Evolutionary conservation across 2,329 filamentous ascomycete genomes (phyloP), one percentile per base, ranked within the genome.

Genomic region (Diaporthe sp.): DNA sequence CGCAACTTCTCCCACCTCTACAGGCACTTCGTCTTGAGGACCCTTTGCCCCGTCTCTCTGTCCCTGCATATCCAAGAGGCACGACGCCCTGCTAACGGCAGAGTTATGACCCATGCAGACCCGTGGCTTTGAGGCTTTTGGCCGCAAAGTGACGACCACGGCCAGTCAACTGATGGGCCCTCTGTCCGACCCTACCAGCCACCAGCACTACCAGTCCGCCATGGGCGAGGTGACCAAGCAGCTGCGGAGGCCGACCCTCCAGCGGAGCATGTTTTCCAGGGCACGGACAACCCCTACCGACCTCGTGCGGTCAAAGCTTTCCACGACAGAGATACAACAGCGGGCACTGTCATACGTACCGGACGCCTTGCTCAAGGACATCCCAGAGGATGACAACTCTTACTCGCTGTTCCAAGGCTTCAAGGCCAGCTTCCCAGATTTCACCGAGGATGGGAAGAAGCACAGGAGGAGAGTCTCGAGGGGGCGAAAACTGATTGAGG

Each of bases 331-430:
- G 86, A 98, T 98, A 79, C 95, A 98, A 84, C 96, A 97, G 79
- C 94, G 97, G 78, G 97, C 97, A 63, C 86, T 98, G 72, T 92
- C 95, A 58, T 96, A 94, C 81, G 88, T 99, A 47, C 92, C 97
- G 66, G 96, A 99, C 84, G 96, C 98, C 76, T 90, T 99, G 78
- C 90, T 99, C 61, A 87, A 88, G 78, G 96, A 98, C 82, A 96
- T 98, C 68, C 97, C 97, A 78, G 95, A 97, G 75, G 90, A 93
- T 81, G 92, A 93, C 30, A 97, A 94, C 83, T 88, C 92, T 22
- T 99, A 97, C 85, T 98, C 96, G 53, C 88, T 99, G 58, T 98
- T 99, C 83, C 94, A 99, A 83, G 97, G 97, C 77, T 99, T 99
- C 83, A 93, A 97, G 85, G 97, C 96, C 63, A 96, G 92, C 77